Evolutionary conservation across 192 early-diverging fungal species (phyloP).

Genomic region (Entomortierella chlamydospora): DNA sequence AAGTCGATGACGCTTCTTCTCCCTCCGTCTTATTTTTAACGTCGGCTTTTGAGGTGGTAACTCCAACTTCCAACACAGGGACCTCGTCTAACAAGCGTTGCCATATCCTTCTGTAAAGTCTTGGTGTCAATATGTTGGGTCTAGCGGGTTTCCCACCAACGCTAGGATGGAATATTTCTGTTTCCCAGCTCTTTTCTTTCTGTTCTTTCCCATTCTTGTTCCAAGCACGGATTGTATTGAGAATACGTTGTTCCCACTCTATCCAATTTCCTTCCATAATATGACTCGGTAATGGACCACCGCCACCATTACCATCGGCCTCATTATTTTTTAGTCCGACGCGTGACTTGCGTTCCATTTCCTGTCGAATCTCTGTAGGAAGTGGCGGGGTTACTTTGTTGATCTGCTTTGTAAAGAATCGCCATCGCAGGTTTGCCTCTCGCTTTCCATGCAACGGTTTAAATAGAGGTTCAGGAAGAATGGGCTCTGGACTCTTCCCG

Average conservation of each 20-base stretch:
- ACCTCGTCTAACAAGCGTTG: slow-evolving; percentile 33
- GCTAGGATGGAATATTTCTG: slow-evolving; percentile 24
- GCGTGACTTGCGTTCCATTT: slow-evolving; percentile 40
- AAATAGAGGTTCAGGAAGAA: slow-evolving; percentile 35
- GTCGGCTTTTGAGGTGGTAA: background rate
- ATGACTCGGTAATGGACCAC: background rate
- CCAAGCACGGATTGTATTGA: slow-evolving; percentile 30
- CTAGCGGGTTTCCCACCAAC: slow-evolving; percentile 46
- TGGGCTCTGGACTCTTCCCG: slow-evolving; percentile 21
- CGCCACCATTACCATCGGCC: background rate
- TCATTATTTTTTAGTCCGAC: slow-evolving; percentile 14
- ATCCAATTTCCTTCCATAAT: background rate
- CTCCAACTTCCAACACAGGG: slow-evolving; percentile 18
- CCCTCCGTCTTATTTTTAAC: background rate
- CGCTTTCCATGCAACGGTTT: slow-evolving; percentile 42
- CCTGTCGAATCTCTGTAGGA: slow-evolving; percentile 17
- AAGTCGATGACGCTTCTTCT: background rate
- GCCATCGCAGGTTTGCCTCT: slow-evolving; percentile 49
- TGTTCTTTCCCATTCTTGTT: slow-evolving; percentile 18
- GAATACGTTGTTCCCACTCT: slow-evolving; percentile 18
- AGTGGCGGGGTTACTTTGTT: slow-evolving; percentile 25
- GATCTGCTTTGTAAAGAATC: slow-evolving; percentile 31
- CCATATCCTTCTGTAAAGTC: slow-evolving; percentile 49
- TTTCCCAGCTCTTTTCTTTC: slow-evolving; percentile 9
- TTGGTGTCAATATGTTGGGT: slow-evolving; percentile 12